Evolutionary conservation across 1,284 basidiomycete genomes (phyloP), one percentile per base, ranked within the genome.

Genomic region (Trichosporon sp.): DNA sequence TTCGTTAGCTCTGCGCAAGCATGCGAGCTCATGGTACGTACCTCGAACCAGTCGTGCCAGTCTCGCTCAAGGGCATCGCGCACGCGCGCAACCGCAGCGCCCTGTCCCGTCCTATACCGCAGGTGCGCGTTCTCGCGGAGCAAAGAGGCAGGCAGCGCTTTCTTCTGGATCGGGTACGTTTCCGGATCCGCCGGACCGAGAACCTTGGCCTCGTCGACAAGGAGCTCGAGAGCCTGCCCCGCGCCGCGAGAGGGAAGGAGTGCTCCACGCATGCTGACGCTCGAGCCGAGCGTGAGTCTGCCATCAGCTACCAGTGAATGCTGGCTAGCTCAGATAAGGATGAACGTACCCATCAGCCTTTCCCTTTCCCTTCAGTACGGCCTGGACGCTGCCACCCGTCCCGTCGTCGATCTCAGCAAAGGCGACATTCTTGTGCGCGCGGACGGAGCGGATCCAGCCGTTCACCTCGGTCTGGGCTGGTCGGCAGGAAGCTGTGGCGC

Each of bases 91-190:
- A 93, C 89, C 40, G 91, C 87, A 0, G 89, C 90, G 46, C 89
- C 89, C 1, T 87, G 85, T 19, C 89, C 86, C 7, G 92, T 93
- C 5, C 94, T 87, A n/a, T 91, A 87, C 7, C 95, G 89, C 12
- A 98, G 83, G 83, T 97, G 94, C 11, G 90, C 89, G 78, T 94
- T 87, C 71, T 94, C 91, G 4, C 94, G 88, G 31, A 96, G 86
- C 75, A 92, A 91, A 71, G 93, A 90, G 1, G 87, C 83, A 0
- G 92, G 88, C 16, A 92, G 86, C 21, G 88, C 83, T 82, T 95
- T 90, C 83, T 94, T 96, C 83, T 94, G 94, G 61, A 94, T 92
- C 0, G 94, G 93, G 80, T 96, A 96, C 70, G 92, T 91, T 73
- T 91, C 90, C 8, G 91, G 88, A 79, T 93, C 89, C 78, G 91